phyloP scores from a whole-genome alignment of 495 filamentous ascomycete species.

The Lichenothelia convexa region DNA sequence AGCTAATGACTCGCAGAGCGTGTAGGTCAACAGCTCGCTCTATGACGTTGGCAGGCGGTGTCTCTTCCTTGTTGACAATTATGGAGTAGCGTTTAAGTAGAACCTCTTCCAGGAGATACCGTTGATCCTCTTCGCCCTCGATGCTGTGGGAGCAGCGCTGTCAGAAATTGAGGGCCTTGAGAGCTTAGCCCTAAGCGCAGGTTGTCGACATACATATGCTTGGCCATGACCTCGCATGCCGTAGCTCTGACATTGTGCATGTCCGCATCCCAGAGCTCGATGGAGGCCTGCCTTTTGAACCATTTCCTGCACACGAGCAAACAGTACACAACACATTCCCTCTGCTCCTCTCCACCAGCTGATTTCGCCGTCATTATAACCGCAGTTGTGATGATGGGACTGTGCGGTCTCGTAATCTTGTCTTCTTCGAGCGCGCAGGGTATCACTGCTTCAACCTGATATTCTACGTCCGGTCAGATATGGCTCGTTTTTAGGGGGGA shows the following conservation, averaged over 20 bases:
- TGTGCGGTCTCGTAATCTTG: conserved; percentile 58
- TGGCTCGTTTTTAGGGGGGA: no score
- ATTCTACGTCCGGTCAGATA: no score
- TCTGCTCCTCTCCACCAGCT: conserved; percentile 60
- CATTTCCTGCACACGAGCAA: conserved; percentile 77
- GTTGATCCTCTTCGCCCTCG: conserved; percentile 57
- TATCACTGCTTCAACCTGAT: conserved; percentile 76
- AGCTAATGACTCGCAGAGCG: conserved; percentile 68
- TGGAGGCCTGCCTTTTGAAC: conserved; percentile 64
- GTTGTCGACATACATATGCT: no score
- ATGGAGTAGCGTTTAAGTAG: conserved; percentile 87
- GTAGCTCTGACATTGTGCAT: conserved; percentile 59
- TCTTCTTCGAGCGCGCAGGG: conserved; percentile 67
- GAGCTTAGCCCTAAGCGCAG: no score
- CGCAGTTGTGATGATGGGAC: conserved; percentile 57
- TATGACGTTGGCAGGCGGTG: conserved; percentile 63
- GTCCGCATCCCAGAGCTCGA: conserved; percentile 83
- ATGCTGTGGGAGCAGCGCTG: no score
- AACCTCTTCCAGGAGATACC: conserved; percentile 58
- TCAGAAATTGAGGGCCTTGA: no score
- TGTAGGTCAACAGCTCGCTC: conserved; percentile 89
- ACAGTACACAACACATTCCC: conserved; percentile 66
- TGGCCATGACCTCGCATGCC: conserved; percentile 93
- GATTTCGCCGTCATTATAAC: conserved; percentile 63
- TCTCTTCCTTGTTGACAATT: conserved; percentile 48